A percentile compares a stretch with the other conserved stretches of the same genome.
Conservation (phyloP, 78 protist species). For the Pelomyxa schiedti region DNA sequence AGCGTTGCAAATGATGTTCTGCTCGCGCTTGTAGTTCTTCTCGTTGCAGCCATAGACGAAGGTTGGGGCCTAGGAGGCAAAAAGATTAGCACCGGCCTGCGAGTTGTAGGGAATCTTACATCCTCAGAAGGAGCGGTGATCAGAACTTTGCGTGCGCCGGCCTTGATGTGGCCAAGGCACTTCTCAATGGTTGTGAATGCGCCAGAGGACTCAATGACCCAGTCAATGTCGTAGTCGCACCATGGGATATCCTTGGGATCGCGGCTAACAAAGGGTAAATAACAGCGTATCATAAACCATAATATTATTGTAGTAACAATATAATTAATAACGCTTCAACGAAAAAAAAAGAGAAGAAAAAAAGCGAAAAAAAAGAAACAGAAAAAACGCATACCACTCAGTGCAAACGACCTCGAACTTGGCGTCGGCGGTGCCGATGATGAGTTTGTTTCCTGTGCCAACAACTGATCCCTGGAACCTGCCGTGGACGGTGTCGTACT, state of each 20-base stretch:
- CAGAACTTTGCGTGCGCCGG: slow-evolving; percentile 95
- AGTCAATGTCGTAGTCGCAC: slow-evolving; percentile 45
- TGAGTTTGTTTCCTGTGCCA: slow-evolving; percentile 44
- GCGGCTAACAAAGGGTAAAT: neutral
- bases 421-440: slow-evolving; percentile 38
- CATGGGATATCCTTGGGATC: slow-evolving; percentile 49
- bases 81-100: too few species aligned
- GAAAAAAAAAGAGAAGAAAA: neutral
- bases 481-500: slow-evolving; percentile 96
- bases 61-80: too few species aligned
- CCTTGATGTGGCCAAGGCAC: slow-evolving; percentile 75
- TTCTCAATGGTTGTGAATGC: slow-evolving; percentile 76
- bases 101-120: too few species aligned
- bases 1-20: slow-evolving; percentile 82
- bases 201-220: slow-evolving; percentile 98
- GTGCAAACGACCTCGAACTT: neutral
- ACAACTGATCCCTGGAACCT: slow-evolving; percentile 71
- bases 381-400: neutral
- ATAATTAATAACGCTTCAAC: neutral
- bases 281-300: neutral
- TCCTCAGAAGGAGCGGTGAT: slow-evolving; percentile 97
- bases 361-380: neutral
- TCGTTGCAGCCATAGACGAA: slow-evolving; percentile 98
- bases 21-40: slow-evolving; percentile 36
- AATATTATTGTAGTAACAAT: neutral